A percentile compares a stretch with the other conserved stretches of the same genome.
phyloP scores from a whole-genome alignment of 1,284 basidiomycete species.

The Moesziomyces globuligerus region DNA sequence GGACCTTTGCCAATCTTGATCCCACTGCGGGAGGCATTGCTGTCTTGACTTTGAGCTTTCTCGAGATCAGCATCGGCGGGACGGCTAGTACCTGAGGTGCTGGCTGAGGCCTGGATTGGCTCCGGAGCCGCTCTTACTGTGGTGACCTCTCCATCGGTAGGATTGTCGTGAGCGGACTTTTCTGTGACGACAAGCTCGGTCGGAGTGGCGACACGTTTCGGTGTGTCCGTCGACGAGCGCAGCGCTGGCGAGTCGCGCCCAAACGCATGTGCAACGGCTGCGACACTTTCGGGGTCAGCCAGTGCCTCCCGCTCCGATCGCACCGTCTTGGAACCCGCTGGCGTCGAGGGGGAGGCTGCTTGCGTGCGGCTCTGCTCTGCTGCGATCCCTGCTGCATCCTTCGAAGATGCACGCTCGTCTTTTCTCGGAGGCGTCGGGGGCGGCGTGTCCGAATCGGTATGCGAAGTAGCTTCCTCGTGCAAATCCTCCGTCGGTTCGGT shows the following conservation, averaged over 20 bases:
- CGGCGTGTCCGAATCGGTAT: constrained; percentile 1
- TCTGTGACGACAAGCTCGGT: not conserved
- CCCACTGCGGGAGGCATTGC: constrained; percentile 14
- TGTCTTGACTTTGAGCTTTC: not conserved
- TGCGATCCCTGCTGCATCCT: not conserved
- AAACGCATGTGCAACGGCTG: constrained; percentile 53
- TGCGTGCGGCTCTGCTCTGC: not conserved
- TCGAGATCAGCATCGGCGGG: constrained; percentile 1
- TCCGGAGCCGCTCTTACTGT: not conserved
- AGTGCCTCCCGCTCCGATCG: constrained; percentile 22
- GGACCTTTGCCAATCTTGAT: constrained; percentile 58
- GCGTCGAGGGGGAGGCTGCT: constrained; percentile 7
- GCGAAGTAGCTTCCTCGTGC: not conserved
- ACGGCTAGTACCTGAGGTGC: not conserved
- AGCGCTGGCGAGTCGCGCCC: constrained; percentile 41
- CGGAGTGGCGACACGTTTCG: constrained; percentile 21
- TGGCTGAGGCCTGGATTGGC: not conserved
- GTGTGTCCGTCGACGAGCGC: constrained; percentile 25
- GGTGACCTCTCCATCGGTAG: not conserved
- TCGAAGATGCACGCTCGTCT: not conserved
- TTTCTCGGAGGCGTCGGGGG: constrained; percentile 23
- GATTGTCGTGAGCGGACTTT: not conserved
- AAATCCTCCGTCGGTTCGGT: not conserved
- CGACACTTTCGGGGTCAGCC: constrained; percentile 43
- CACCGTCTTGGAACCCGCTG: constrained; percentile 1